phyloP scores from a whole-genome alignment of 2,329 filamentous ascomycete species.

The Hansfordia pulvinata region DNA sequence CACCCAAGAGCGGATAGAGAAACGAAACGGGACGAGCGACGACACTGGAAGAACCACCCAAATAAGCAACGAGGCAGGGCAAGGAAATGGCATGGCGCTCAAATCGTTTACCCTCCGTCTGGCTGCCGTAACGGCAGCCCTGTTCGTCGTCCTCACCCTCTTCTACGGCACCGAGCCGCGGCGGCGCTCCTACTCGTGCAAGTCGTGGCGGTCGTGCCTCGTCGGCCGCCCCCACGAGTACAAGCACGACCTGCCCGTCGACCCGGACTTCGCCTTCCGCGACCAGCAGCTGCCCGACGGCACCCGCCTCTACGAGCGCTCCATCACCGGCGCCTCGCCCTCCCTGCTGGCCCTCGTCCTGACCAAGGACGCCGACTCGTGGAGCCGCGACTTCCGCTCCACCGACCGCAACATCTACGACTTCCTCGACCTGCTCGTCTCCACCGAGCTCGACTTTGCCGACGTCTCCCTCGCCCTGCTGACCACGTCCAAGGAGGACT shows the following conservation, averaged over 20 bases:
- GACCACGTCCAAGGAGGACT: slow-evolving; percentile 13
- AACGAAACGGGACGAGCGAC: too few species aligned
- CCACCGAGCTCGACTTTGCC: slow-evolving; percentile 11
- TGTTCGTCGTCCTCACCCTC: slow-evolving; percentile 9
- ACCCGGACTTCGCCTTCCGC: slow-evolving; percentile 6
- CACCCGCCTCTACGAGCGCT: slow-evolving; percentile 10
- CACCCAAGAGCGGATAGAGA: too few species aligned
- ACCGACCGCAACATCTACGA: slow-evolving; percentile 14
- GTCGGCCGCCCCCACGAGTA: slow-evolving; percentile 9
- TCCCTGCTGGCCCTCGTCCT: slow-evolving; percentile 13
- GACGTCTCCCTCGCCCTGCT: slow-evolving; percentile 13
- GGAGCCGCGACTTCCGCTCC: slow-evolving; percentile 14
- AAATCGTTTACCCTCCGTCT: too few species aligned
- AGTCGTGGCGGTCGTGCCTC: slow-evolving; percentile 12
- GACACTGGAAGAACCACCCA: too few species aligned
- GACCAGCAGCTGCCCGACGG: slow-evolving; percentile 12
- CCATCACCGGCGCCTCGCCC: slow-evolving; percentile 6
- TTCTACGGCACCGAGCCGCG: slow-evolving; percentile 13
- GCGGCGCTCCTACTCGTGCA: slow-evolving; percentile 13
- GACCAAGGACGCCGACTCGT: slow-evolving; percentile 12
- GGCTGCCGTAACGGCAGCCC: slow-evolving; percentile 6
- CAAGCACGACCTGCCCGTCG: slow-evolving; percentile 8
- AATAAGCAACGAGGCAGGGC: too few species aligned
- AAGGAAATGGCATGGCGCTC: too few species aligned
- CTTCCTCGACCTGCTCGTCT: slow-evolving; percentile 13